Conservation (phyloP, 305 asterid species). For the Solanum hybrid region DNA sequence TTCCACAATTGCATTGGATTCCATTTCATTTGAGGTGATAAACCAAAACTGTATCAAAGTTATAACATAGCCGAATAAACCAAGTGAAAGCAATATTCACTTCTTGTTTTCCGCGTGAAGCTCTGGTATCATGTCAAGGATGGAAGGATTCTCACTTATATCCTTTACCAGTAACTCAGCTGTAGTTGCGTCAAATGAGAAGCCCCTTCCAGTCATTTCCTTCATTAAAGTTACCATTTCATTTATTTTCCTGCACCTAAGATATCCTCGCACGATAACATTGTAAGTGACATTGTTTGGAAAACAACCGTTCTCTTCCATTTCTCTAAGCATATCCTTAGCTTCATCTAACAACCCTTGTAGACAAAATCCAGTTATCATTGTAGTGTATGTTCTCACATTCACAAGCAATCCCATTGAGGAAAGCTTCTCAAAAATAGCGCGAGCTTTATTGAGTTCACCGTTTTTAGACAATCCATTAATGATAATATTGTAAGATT, state of each 20-base stretch:
- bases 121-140: not conserved
- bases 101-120: not conserved
- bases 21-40: not conserved
- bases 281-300: too few relatives aligned
- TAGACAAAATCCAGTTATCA: too few relatives aligned
- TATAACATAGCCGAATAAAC: not conserved
- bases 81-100: not conserved
- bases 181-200: not conserved
- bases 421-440: too few relatives aligned
- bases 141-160: not conserved
- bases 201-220: not conserved
- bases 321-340: too few relatives aligned
- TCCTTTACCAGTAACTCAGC: not conserved
- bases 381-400: too few relatives aligned
- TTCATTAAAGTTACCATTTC: not conserved
- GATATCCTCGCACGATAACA: too few relatives aligned
- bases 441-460: too few relatives aligned
- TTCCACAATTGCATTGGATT: not conserved
- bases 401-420: too few relatives aligned
- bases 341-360: too few relatives aligned
- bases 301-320: too few relatives aligned
- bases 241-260: not conserved
- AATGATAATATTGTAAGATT: too few relatives aligned
- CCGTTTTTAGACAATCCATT: too few relatives aligned
- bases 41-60: not conserved